These are phyloP conservation scores for Apophysomyces elegans DNA, from an alignment of 371 early-diverging fungal species.

Conservation along the genomic window DNA sequence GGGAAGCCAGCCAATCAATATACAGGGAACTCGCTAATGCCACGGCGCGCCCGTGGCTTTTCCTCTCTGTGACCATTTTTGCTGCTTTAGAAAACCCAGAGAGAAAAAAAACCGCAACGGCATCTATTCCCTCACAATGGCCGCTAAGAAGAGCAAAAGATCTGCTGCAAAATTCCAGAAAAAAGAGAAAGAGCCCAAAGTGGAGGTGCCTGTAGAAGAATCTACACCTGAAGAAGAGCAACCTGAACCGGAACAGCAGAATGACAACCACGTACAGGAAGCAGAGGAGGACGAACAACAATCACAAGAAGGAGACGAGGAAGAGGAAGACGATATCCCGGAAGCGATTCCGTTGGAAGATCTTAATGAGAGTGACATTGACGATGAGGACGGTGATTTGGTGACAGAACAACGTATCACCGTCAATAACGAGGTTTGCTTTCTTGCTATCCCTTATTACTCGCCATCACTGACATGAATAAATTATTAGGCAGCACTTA, in stretches of 20 bases:
- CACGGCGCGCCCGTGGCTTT: neutral
- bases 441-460: too few relatives aligned
- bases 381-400: constrained; percentile 63
- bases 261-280: neutral
- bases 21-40: too few relatives aligned
- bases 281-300: neutral
- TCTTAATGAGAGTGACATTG: constrained; percentile 36
- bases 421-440: constrained; percentile 71
- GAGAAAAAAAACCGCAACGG: neutral
- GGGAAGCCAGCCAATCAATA: too few relatives aligned
- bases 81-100: constrained; percentile 4
- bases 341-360: constrained; percentile 39
- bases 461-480: neutral
- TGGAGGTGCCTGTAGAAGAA: constrained; percentile 56
- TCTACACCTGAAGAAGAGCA: constrained; percentile 72
- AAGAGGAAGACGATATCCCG: constrained; percentile 30
- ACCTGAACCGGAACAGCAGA: constrained; percentile 41
- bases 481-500: constrained; percentile 56
- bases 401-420: constrained; percentile 65
- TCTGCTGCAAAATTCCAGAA: neutral
- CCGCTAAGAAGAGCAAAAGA: neutral
- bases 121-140: neutral
- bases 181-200: constrained; percentile 13
- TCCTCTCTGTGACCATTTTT: constrained; percentile 3
- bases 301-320: neutral